Base-by-base conservation (phyloP, 768 basidiomycete species). In the Boletus pseudo-olivaceus region DNA sequence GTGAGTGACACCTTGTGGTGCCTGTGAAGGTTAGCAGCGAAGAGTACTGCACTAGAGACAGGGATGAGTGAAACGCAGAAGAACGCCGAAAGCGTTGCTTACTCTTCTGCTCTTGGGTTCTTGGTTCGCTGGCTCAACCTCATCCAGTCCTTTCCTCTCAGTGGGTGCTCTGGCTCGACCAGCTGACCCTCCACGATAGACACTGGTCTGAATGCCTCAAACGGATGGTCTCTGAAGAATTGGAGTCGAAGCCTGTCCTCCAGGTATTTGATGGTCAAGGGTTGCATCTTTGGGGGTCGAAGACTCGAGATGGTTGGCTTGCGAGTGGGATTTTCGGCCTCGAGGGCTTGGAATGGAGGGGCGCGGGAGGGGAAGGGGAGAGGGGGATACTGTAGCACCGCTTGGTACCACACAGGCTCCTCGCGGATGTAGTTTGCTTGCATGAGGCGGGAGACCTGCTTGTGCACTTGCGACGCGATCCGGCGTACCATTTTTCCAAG, bases 141-240 rank as follows among this genome's bases (percentile, higher is more conserved):
- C 51, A 78, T 85, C 97, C 97, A 99, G 20, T 75, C 72, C 45
- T 64, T 60, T 0, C 88, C 93, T 33, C 66, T 70, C 3, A 88
- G 64, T 15, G 78, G 77, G 62, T 87, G 82, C 40, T 80, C 75
- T 19, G 77, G 73, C 64, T 80, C 77, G 47, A 90, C 76, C 17
- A 67, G 69, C 19, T 75, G 82, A 15, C 77, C 78, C 72, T 99
- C 97, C 0, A 90, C 82, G 48, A 99, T 68, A 11, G 81, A 84
- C 9, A 78, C 76, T 2, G 93, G 84, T 40, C 95, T 79, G 72
- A 95, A 90, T 2, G 93, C 88, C 73, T 99, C 95, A 66, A 97
- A 97, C 7, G 97, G 94, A 68, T 97, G 95, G 75, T 99, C 97
- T 39, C 78, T 77, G 76, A 95, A 98, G 78, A 99, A 98, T 68